Conservation (phyloP, 331 rosid genomes). For the Dryas integrifolia region DNA sequence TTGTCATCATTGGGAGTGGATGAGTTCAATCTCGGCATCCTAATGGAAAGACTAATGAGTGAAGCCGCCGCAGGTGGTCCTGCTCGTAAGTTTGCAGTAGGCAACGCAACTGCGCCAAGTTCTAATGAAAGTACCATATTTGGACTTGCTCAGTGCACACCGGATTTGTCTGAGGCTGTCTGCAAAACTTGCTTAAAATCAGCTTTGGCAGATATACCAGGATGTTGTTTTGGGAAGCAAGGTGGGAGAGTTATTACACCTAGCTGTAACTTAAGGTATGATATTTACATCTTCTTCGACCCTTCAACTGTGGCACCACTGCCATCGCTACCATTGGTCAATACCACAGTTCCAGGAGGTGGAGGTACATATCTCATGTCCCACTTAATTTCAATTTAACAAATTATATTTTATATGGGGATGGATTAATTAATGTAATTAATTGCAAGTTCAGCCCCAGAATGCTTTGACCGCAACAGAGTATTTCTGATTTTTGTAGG, state of each 20-base stretch:
- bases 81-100: neutral
- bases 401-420: too few species aligned
- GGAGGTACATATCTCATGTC: too few species aligned
- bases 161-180: neutral
- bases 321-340: constrained; percentile 25
- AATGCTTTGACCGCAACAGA: neutral
- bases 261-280: neutral
- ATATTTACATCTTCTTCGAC: constrained; percentile 13
- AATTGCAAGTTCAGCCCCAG: too few species aligned
- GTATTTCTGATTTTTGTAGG: neutral
- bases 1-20: neutral
- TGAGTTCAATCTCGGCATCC: constrained; percentile 8
- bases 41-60: neutral
- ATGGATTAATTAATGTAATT: too few species aligned
- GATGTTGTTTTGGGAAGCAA: neutral
- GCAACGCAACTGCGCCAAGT: neutral
- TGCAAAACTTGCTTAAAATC: neutral
- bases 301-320: constrained; percentile 28
- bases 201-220: neutral
- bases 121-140: neutral
- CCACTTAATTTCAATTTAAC: too few species aligned
- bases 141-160: constrained; percentile 29
- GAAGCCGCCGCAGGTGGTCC: constrained; percentile 15
- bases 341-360: too few species aligned
- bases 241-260: neutral